phyloP scores from a whole-genome alignment of 2,329 filamentous ascomycete genomes.

The Gremmenia infestans region DNA sequence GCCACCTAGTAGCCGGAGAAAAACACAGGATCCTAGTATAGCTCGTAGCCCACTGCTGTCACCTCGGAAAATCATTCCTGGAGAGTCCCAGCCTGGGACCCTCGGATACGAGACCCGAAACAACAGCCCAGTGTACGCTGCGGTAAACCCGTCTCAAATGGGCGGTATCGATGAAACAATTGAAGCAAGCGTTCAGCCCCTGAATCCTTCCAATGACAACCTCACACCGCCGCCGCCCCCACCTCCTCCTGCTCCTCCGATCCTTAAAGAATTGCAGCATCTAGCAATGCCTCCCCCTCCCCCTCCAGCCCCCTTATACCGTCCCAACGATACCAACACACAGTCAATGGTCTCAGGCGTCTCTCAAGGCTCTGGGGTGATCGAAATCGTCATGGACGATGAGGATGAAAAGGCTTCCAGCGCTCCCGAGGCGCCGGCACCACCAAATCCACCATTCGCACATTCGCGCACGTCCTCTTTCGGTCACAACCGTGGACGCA shows the following conservation, averaged over 20 bases:
- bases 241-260: conserved; percentile 45
- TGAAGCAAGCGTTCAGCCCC: conserved; percentile 33
- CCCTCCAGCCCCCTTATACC: conserved; percentile 53
- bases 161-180: conserved; percentile 44
- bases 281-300: conserved; percentile 56
- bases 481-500: conserved; percentile 52
- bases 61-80: conserved; percentile 29
- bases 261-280: conserved; percentile 40
- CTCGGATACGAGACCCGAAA: conserved; percentile 28
- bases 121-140: conserved; percentile 24
- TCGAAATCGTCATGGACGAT: conserved; percentile 63
- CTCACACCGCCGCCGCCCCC: conserved; percentile 47
- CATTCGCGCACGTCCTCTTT: conserved; percentile 21
- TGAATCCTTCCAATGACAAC: conserved; percentile 45
- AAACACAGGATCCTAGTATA: conserved; percentile 21
- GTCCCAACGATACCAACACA: conserved; percentile 29
- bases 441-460: conserved; percentile 38
- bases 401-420: conserved; percentile 30
- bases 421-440: conserved; percentile 14
- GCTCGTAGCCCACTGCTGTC: conserved; percentile 17
- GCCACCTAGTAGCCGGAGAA: conserved; percentile 31
- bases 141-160: conserved; percentile 25
- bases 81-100: conserved; percentile 29
- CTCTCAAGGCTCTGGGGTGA: conserved; percentile 50
- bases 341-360: conserved; percentile 33